Evolutionary conservation across 1,139 yeast genomes (phyloP).

Genomic region (Blastobotrys illinoisensis): DNA sequence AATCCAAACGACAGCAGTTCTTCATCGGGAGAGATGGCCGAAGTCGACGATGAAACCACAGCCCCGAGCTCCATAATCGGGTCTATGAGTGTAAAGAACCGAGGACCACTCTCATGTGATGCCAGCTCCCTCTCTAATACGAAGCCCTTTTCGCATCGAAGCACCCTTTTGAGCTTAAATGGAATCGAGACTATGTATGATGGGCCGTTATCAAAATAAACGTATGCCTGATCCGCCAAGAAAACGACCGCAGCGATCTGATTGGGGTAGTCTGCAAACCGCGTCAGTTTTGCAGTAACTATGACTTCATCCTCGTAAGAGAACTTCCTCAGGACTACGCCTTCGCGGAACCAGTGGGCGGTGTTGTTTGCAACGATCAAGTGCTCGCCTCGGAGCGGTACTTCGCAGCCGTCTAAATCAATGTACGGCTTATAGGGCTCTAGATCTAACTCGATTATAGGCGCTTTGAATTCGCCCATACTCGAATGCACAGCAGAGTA

Average conservation of each 20-base stretch:
- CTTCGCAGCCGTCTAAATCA: background rate
- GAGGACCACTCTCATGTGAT: constrained; percentile 24
- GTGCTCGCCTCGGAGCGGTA: constrained; percentile 12
- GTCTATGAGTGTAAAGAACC: constrained; percentile 59
- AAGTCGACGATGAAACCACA: constrained; percentile 64
- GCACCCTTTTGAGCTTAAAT: constrained; percentile 49
- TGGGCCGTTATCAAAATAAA: constrained; percentile 55
- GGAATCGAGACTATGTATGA: constrained; percentile 59
- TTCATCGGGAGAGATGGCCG: constrained; percentile 57
- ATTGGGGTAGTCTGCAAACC: constrained; percentile 27
- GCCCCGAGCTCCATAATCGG: constrained; percentile 65
- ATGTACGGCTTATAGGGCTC: background rate
- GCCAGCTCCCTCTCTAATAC: constrained; percentile 45
- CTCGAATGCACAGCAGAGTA: background rate
- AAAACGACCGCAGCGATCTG: constrained; percentile 23
- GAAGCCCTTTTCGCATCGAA: constrained; percentile 61
- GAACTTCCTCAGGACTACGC: constrained; percentile 44
- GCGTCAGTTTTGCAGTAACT: constrained; percentile 46
- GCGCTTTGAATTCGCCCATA: background rate
- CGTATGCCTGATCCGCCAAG: constrained; percentile 33
- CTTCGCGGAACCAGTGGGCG: constrained; percentile 47
- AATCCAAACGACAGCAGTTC: constrained; percentile 36
- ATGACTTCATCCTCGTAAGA: constrained; percentile 44
- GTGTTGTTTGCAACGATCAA: constrained; percentile 24
- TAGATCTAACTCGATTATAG: background rate